Evolutionary conservation across 202 grass and related monocot species (phyloP).

Genomic region (Tripidium arundinaceum): DNA sequence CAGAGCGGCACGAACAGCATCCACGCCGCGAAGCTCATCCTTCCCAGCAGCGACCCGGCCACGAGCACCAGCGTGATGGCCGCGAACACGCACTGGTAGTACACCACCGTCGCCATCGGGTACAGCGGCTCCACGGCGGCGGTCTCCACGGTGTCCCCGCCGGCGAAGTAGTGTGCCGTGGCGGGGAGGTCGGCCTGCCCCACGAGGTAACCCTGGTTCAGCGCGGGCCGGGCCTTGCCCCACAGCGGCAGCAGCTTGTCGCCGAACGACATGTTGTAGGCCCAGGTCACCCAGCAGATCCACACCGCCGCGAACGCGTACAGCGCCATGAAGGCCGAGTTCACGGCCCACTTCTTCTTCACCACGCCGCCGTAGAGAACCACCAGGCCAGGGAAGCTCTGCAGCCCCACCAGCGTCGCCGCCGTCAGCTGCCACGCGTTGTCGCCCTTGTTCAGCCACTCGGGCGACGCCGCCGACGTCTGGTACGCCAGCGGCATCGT

Average conservation of each 20-base stretch:
- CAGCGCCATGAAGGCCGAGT: conserved; percentile 93
- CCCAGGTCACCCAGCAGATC: conserved; percentile 94
- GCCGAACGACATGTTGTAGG: conserved; percentile 88
- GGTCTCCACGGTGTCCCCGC: conserved; percentile 20
- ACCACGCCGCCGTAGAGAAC: conserved; percentile 91
- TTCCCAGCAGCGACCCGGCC: conserved; percentile 33
- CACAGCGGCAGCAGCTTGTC: conserved; percentile 72
- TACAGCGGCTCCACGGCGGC: not conserved
- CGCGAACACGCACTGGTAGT: conserved; percentile 54
- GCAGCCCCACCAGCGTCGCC: conserved; percentile 79
- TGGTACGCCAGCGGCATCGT: conserved; percentile 33
- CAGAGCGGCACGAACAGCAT: conserved; percentile 70
- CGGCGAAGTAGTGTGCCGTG: conserved; percentile 28
- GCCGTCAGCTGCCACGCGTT: conserved; percentile 93
- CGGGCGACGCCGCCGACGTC: conserved; percentile 19
- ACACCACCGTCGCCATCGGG: conserved; percentile 42
- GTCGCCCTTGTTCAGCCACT: conserved; percentile 92
- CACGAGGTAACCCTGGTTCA: conserved; percentile 41
- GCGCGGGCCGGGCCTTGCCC: conserved; percentile 69
- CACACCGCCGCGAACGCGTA: conserved; percentile 85
- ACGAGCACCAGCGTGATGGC: conserved; percentile 41
- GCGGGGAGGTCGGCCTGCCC: conserved; percentile 31
- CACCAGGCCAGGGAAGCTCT: conserved; percentile 67
- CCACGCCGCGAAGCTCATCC: conserved; percentile 49
- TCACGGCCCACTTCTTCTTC: conserved; percentile 89